Percentiles rank a stretch among this genome's conserved stretches.
These are phyloP conservation scores for Boletus reticulatus DNA, from an alignment of 768 basidiomycete genomes.

Conservation along the genomic window DNA sequence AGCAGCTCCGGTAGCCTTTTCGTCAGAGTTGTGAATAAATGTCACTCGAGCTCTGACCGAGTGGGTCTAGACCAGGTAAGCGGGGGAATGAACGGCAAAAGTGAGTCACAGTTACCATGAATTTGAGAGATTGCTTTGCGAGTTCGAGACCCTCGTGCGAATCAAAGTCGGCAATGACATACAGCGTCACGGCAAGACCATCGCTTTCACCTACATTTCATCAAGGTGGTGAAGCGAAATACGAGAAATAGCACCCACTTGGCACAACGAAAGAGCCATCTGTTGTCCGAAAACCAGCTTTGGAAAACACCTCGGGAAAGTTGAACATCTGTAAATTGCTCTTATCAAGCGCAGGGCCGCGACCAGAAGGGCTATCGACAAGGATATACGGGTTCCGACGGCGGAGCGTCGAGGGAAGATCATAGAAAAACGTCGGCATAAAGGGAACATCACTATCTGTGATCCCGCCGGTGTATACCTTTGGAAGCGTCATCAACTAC, in stretches of 20 bases:
- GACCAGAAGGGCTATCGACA: conserved; percentile 41
- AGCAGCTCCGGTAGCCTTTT: conserved; percentile 10
- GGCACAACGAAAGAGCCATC: conserved; percentile 61
- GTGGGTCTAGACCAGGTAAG: conserved; percentile 35
- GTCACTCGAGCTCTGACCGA: conserved; percentile 57
- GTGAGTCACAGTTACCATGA: conserved; percentile 48
- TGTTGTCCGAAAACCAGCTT: conserved; percentile 39
- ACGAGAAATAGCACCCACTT: conserved; percentile 37
- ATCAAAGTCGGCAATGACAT: conserved; percentile 80
- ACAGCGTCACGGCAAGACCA: conserved; percentile 45
- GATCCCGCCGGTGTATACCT: conserved; percentile 61
- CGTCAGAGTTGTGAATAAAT: conserved; percentile 72
- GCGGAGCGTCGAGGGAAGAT: conserved; percentile 68
- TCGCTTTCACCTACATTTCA: conserved; percentile 10
- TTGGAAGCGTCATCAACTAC: neutral
- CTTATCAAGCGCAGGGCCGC: conserved; percentile 9
- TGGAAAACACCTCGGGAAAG: conserved; percentile 29
- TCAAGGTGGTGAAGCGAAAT: conserved; percentile 3
- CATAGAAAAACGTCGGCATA: conserved; percentile 83
- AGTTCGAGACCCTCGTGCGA: conserved; percentile 54
- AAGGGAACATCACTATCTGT: conserved; percentile 49
- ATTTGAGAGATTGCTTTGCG: conserved; percentile 61
- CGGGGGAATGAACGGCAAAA: neutral
- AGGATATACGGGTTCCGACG: conserved; percentile 79
- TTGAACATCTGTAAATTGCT: conserved; percentile 21